Base-by-base conservation (phyloP, 2,329 filamentous ascomycete genomes). In the Lomentospora prolificans region DNA sequence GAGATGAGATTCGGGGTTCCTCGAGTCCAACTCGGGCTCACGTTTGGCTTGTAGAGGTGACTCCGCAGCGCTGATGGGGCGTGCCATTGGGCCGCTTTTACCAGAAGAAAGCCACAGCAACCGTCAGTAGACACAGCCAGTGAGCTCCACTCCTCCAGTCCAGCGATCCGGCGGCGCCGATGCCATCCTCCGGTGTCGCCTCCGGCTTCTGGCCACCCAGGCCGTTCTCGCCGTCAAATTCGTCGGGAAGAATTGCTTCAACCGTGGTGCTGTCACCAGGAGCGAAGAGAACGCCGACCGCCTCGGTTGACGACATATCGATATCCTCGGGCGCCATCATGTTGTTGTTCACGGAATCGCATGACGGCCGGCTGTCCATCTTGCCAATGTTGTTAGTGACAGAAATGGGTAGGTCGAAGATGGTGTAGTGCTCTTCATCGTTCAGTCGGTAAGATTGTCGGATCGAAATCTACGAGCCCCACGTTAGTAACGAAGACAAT, bases 361-460 rank as follows among this genome's bases (percentile, higher is more conserved):
- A 84, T 17, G 70, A 68, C 1, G 73, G 70, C n/a, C 76, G 71
- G 57, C 67, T 62, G 22, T 66, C 66, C 4, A 44, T 22, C 30
- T 68, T 64, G 7, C 72, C 65, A 60, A 89, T 87, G 39, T 71
- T 73, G 65, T 89, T 89, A 4, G 84, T 86, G 36, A 88, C 78
- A 3, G 77, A 75, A 60, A 89, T 84, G 17, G 85, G 85, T 10
- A 88, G 69, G 61, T 89, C 82, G 62, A 87, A 87, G 55, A 89
- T 79, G 7, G 84, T 87, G 66, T 88, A 88, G 61, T 81, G 76
- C 50, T 85, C 74, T 1, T 75, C 74, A 10, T 74, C 77, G 64
- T 88, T 86, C 56, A 87, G 73, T 10, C 81, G 77, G 66, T 86
- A 89, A 62, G 77, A 84, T 63, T 89, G 85, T 56, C 84, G 83